Evolutionary conservation across 805 yeast species (phyloP), one percentile per base, ranked within the genome.

Genomic region (Lipomyces yamanashiensis): DNA sequence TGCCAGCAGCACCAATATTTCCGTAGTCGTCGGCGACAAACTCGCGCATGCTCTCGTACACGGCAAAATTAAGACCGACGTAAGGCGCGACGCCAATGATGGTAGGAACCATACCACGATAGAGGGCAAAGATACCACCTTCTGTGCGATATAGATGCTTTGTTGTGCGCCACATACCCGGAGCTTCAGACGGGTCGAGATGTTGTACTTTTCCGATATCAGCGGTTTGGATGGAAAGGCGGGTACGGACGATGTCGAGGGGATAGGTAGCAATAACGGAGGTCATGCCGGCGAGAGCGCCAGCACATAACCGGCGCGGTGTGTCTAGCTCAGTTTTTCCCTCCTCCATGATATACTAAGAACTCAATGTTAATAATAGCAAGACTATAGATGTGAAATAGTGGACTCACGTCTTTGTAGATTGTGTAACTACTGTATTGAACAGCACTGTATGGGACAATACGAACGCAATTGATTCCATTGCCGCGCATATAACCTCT

Each of bases 51-150:
- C 84, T 85, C 73, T 95, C 98, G 78, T 92, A 93, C 52, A 91
- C 85, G 1, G 97, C 88, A 74, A 93, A 93, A 76, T 92, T 93
- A 58, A 93, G 83, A 3, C 97, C 97, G 39, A 91, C 97, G 73
- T 92, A 95, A 0, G 98, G 98, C 0, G 97, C 98, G 21, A 95
- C 97, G 1, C 98, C 98, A 62, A 90, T 77, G 1, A 92, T 85
- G 0, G 98, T 93, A n/a, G 98, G 97, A 66, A 87, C 79, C 12
- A 92, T 80, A 2, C 99, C 99, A 57, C 92, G 81, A 74, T 90
- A 93, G 15, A 93, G 78, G 0, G 92, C 96, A 1, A 73, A 65
- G 8, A 90, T 28, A 0, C 97, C 97, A 43, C 98, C 98, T 76
- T 93, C 99, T 15, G 81, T 82, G 15, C 70, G 71, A 75, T 89